Evolutionary conservation across 1,284 basidiomycete species (phyloP), one percentile per base, ranked within the genome.

Genomic region (Ustilago trichophora): DNA sequence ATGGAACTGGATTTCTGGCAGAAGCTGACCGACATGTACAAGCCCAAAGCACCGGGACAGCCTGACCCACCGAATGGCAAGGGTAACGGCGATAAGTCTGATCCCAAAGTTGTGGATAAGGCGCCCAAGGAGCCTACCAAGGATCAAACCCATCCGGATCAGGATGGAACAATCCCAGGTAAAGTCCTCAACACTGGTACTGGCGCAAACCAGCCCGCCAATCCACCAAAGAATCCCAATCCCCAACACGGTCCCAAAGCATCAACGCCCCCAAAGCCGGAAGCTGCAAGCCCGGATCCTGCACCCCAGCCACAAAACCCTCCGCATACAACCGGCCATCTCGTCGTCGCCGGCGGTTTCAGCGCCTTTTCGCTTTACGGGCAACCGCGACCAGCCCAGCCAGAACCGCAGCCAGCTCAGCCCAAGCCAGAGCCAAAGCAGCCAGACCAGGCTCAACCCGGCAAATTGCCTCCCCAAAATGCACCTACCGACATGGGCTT

Each of bases 401-500:
- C n/a, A n/a, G n/a, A n/a, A n/a, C n/a, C n/a, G n/a, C n/a, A n/a
- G n/a, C n/a, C n/a, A n/a, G n/a, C n/a, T n/a, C n/a, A n/a, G n/a
- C n/a, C n/a, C n/a, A n/a, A n/a, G n/a, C n/a, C n/a, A 18, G 19
- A 16, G 8, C 35, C 6, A 33, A 24, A 46, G 21, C 24, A 38
- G 18, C 46, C 16, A 5, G 25, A 36, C 24, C 25, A 8, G 27
- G 27, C 7, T 29, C 27, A 29, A 29, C 7, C 7, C 7, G 27
- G 13, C 13, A 29, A 29, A 29, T 29, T 29, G 27, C 27, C 27
- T 13, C 27, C 27, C 13, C 27, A 29, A 29, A 51, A 52, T n/a
- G 59, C 60, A 8, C 53, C 46, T 11, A 59, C 49, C 8, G 7
- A 9, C 0, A 59, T 66, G 56, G 63, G 63, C 10, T 66, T 66